Conservation (phyloP, 1,139 yeast genomes). For the Diutina siamensis region DNA sequence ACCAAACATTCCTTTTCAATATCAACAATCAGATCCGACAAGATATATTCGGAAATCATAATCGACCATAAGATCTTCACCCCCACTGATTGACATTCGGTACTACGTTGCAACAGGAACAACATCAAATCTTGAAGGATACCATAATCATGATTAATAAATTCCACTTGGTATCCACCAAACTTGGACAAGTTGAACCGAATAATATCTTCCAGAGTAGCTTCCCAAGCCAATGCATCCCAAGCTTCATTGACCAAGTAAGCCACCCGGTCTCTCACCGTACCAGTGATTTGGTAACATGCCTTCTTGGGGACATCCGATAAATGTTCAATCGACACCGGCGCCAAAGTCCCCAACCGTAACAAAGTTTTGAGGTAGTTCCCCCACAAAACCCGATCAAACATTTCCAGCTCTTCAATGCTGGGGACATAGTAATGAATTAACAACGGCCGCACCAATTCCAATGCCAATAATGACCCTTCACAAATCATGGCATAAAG, state of each 20-base stretch:
- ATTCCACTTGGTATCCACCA: conserved; percentile 66
- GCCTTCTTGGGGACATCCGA: conserved; percentile 69
- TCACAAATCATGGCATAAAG: conserved; percentile 51
- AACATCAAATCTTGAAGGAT: conserved; percentile 56
- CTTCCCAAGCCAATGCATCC: conserved; percentile 66
- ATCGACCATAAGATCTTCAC: conserved; percentile 64
- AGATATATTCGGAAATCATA: conserved; percentile 52
- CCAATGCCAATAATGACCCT: conserved; percentile 47
- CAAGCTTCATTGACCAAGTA: conserved; percentile 48
- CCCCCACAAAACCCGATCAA: conserved; percentile 54
- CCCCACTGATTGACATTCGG: conserved; percentile 52
- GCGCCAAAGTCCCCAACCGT: conserved; percentile 40
- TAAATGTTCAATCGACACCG: conserved; percentile 51
- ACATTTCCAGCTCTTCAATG: conserved; percentile 33
- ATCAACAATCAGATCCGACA: conserved; percentile 47
- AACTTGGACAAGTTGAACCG: conserved; percentile 53
- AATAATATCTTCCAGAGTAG: conserved; percentile 43
- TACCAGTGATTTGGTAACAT: conserved; percentile 51
- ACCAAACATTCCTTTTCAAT: conserved; percentile 52
- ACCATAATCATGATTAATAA: conserved; percentile 47
- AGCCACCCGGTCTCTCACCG: conserved; percentile 52
- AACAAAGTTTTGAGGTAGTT: conserved; percentile 49
- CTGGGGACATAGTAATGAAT: conserved; percentile 43
- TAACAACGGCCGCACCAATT: conserved; percentile 44
- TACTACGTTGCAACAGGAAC: conserved; percentile 58